Conservation (phyloP, 495 filamentous ascomycete species). For the Daldinia concentrica region DNA sequence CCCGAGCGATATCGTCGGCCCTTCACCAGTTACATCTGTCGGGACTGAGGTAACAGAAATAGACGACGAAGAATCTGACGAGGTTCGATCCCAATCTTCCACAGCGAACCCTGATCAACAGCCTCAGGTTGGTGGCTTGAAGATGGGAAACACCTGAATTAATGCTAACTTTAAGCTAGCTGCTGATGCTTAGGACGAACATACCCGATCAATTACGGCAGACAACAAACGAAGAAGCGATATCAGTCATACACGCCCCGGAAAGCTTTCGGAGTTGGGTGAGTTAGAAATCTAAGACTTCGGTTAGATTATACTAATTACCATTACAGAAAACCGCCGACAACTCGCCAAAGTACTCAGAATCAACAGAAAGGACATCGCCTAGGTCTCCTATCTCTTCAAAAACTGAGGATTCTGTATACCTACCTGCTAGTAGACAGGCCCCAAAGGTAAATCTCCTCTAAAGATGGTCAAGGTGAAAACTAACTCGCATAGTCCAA, state of each 20-base stretch:
- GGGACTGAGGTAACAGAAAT: conserved; percentile 77
- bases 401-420: conserved; percentile 37
- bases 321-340: conserved; percentile 51
- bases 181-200: conserved; percentile 70
- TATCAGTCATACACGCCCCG: conserved; percentile 89
- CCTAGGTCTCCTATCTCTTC: conserved; percentile 37
- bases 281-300: conserved; percentile 43
- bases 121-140: conserved; percentile 45
- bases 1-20: conserved; percentile 70
- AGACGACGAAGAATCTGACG: conserved; percentile 71
- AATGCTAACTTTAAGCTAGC: conserved; percentile 46
- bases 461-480: conserved; percentile 21
- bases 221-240: conserved; percentile 73
- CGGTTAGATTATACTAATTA: neutral
- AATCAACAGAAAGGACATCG: conserved; percentile 44
- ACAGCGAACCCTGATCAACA: conserved; percentile 39
- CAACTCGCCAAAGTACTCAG: conserved; percentile 41
- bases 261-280: conserved; percentile 82
- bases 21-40: conserved; percentile 80
- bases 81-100: conserved; percentile 46
- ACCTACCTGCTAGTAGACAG: conserved; percentile 42
- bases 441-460: conserved; percentile 49
- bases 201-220: conserved; percentile 62
- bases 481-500: conserved; percentile 48
- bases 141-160: conserved; percentile 46